Conservation (phyloP, 768 basidiomycete species). For the Dendrothele bispora region DNA sequence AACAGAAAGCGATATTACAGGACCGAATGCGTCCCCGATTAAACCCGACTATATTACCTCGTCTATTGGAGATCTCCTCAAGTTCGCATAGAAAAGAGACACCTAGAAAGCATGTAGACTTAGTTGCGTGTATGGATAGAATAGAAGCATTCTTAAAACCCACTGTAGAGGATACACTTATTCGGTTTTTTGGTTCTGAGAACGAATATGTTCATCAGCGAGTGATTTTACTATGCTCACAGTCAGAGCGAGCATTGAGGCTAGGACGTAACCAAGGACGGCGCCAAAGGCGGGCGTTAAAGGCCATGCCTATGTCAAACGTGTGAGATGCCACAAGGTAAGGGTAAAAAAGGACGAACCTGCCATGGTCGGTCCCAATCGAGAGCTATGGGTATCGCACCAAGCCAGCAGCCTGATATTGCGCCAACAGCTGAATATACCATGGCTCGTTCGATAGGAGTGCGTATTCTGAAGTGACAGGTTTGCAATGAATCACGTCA, state of each 20-base stretch:
- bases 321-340: too few relatives aligned
- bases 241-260: slow-evolving; percentile 55
- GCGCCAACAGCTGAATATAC: slow-evolving; percentile 80
- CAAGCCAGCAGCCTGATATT: slow-evolving; percentile 75
- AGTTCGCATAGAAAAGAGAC: neutral
- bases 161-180: neutral
- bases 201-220: slow-evolving; percentile 34
- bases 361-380: slow-evolving; percentile 99
- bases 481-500: neutral
- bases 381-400: slow-evolving; percentile 81
- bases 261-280: slow-evolving; percentile 63
- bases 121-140: neutral
- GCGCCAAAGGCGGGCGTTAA: slow-evolving; percentile 76
- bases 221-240: slow-evolving; percentile 38
- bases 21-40: slow-evolving; percentile 54
- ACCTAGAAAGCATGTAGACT: neutral
- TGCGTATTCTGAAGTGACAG: slow-evolving; percentile 42
- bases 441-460: slow-evolving; percentile 73
- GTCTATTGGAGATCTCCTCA: slow-evolving; percentile 75
- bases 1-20: slow-evolving; percentile 68
- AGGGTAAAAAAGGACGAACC: slow-evolving; percentile 54
- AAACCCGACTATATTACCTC: slow-evolving; percentile 81
- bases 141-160: neutral
- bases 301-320: slow-evolving; percentile 68
- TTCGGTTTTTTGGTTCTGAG: slow-evolving; percentile 2